Conservation (phyloP, 2,329 filamentous ascomycete genomes). For the Pseudopyricularia javanii region DNA sequence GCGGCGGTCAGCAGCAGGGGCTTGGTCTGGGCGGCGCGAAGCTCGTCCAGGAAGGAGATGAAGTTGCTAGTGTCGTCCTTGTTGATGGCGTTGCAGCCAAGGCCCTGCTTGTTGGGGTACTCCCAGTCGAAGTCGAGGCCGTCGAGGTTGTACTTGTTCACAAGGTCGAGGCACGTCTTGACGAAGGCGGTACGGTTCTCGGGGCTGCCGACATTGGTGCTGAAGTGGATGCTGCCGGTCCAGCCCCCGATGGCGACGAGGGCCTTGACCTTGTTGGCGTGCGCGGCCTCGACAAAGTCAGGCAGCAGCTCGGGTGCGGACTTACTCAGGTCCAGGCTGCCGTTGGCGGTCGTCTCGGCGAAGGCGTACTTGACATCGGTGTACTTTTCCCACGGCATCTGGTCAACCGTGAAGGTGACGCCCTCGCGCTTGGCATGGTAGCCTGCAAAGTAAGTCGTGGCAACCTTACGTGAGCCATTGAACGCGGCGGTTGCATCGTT, state of each 20-base stretch:
- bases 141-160: constrained; percentile 11
- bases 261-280: constrained; percentile 1
- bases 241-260: constrained; percentile 21
- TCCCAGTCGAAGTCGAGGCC: constrained; percentile 34
- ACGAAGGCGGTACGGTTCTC: constrained; percentile 7
- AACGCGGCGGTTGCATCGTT: neutral
- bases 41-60: constrained; percentile 7
- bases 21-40: constrained; percentile 3
- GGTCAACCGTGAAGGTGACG: constrained; percentile 5
- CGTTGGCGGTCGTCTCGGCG: constrained; percentile 10
- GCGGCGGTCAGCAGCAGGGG: constrained; percentile 7
- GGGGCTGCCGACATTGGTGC: constrained; percentile 2
- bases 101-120: constrained; percentile 20
- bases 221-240: constrained; percentile 13
- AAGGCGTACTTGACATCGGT: constrained; percentile 21
- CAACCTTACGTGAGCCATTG: neutral
- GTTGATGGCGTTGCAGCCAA: constrained; percentile 9
- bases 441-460: constrained; percentile 8
- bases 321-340: constrained; percentile 11
- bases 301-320: constrained; percentile 14
- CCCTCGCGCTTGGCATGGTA: constrained; percentile 5
- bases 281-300: constrained; percentile 11
- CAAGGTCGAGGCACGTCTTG: constrained; percentile 11
- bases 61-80: constrained; percentile 7
- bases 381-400: constrained; percentile 8